Conservation (phyloP, 1,284 basidiomycete genomes). For the Cystobasidium sp. region DNA sequence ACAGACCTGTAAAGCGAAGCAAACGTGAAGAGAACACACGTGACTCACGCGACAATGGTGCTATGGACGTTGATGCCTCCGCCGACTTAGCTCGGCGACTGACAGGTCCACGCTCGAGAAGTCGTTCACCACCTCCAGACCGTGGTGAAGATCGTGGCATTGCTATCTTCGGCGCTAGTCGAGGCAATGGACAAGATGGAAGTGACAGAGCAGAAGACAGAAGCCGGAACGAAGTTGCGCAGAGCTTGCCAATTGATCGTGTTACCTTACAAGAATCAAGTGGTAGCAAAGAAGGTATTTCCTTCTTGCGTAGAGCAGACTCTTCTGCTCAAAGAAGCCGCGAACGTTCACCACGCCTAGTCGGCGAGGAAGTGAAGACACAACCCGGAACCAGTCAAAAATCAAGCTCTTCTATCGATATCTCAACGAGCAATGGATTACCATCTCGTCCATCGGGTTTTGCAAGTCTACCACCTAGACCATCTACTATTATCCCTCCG, state of each 20-base stretch:
- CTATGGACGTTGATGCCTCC: neutral
- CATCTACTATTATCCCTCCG: neutral
- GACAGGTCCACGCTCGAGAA: neutral
- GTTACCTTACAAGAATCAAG: too few relatives aligned
- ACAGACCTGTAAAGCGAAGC: neutral
- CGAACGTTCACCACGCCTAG: neutral
- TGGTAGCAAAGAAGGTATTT: too few relatives aligned
- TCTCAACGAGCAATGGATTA: neutral
- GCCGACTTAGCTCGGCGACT: neutral
- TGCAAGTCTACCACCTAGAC: slow-evolving; percentile 19
- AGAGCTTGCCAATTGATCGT: too few relatives aligned
- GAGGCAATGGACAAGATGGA: neutral
- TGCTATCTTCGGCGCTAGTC: slow-evolving; percentile 14
- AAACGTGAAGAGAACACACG: neutral
- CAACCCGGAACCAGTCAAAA: neutral
- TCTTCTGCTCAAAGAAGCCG: too few relatives aligned
- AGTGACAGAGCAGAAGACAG: too few relatives aligned
- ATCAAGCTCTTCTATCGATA: neutral
- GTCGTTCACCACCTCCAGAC: neutral
- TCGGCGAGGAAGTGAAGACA: neutral
- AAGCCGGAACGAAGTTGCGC: too few relatives aligned
- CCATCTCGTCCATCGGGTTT: slow-evolving; percentile 1
- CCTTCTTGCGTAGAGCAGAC: too few relatives aligned
- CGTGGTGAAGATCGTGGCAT: neutral
- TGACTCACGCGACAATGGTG: neutral